Conservation (phyloP, 768 basidiomycete genomes). For the Cantharellus cinnabarinus region DNA sequence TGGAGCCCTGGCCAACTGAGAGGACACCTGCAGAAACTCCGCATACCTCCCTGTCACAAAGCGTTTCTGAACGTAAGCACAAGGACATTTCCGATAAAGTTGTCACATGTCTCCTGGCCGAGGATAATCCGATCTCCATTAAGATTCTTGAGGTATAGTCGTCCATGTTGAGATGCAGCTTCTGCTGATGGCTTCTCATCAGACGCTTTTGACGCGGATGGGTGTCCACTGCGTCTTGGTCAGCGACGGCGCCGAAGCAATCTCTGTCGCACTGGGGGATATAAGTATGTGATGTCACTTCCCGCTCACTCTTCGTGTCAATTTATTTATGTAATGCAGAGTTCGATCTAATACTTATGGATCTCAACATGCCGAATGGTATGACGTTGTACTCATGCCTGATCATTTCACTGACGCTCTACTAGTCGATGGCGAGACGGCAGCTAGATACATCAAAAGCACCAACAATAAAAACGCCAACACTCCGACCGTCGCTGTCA, state of each 20-base stretch:
- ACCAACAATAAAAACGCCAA: slow-evolving; percentile 88
- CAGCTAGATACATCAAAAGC: slow-evolving; percentile 90
- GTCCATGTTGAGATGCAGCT: neutral
- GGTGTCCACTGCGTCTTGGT: slow-evolving; percentile 94
- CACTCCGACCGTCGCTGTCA: slow-evolving; percentile 83
- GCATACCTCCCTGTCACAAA: slow-evolving; percentile 64
- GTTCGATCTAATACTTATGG: slow-evolving; percentile 92
- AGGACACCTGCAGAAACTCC: slow-evolving; percentile 34
- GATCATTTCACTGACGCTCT: too few relatives aligned
- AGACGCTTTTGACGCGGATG: slow-evolving; percentile 71
- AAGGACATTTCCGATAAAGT: slow-evolving; percentile 58
- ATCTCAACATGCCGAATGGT: slow-evolving; percentile 87
- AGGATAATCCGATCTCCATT: slow-evolving; percentile 94
- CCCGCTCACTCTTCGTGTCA: slow-evolving; percentile 8
- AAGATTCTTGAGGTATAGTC: slow-evolving; percentile 60
- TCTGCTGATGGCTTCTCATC: neutral
- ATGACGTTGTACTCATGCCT: slow-evolving; percentile 17
- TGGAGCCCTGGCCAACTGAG: slow-evolving; percentile 21
- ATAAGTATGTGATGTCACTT: slow-evolving; percentile 44
- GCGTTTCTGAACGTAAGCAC: slow-evolving; percentile 6
- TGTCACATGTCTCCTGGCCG: slow-evolving; percentile 86
- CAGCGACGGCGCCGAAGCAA: slow-evolving; percentile 88
- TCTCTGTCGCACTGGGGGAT: slow-evolving; percentile 92
- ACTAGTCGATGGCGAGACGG: slow-evolving; percentile 83
- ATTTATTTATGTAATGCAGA: slow-evolving; percentile 26